Percentiles rank a stretch among this genome's conserved stretches.
Conservation (phyloP, 139 green algal species). For the Monoraphidium neglectum region DNA sequence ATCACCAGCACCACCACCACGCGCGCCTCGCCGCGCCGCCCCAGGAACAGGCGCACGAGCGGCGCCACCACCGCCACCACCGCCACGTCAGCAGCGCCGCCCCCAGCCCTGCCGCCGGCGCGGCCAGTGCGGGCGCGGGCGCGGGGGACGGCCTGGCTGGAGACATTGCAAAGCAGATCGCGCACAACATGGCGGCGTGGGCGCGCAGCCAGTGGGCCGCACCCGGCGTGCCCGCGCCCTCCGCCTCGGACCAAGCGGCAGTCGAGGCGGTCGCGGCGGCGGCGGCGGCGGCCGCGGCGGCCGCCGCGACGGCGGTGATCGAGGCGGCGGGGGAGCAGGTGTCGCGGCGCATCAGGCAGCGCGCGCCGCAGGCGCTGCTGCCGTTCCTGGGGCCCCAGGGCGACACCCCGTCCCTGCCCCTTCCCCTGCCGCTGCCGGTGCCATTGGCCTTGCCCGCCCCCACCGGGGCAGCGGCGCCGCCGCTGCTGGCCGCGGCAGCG, state of each 20-base stretch:
- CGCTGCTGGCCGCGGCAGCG: too few species aligned
- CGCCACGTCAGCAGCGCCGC: background rate
- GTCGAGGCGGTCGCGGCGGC: slow-evolving; percentile 69
- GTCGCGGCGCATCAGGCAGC: slow-evolving; percentile 65
- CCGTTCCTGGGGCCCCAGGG: slow-evolving; percentile 33
- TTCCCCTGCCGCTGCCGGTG: background rate
- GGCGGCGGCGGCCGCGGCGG: slow-evolving; percentile 63
- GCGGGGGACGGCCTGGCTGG: slow-evolving; percentile 21
- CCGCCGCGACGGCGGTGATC: slow-evolving; percentile 72
- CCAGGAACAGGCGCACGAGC: background rate
- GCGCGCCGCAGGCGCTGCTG: slow-evolving; percentile 38
- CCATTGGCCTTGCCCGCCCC: background rate
- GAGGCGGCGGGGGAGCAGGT: slow-evolving; percentile 67
- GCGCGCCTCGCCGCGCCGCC: background rate
- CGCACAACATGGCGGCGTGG: slow-evolving; percentile 52
- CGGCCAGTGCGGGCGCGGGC: background rate
- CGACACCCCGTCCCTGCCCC: background rate
- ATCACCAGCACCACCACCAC: background rate
- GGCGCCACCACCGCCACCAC: background rate
- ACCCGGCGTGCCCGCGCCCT: background rate
- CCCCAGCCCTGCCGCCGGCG: background rate
- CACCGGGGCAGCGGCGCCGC: background rate
- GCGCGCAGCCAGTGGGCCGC: slow-evolving; percentile 23
- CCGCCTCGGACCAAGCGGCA: slow-evolving; percentile 43
- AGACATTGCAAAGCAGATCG: slow-evolving; percentile 46